phyloP scores from a whole-genome alignment of 805 yeast genomes.

The Yamadazyma takamatsuzukensis region DNA sequence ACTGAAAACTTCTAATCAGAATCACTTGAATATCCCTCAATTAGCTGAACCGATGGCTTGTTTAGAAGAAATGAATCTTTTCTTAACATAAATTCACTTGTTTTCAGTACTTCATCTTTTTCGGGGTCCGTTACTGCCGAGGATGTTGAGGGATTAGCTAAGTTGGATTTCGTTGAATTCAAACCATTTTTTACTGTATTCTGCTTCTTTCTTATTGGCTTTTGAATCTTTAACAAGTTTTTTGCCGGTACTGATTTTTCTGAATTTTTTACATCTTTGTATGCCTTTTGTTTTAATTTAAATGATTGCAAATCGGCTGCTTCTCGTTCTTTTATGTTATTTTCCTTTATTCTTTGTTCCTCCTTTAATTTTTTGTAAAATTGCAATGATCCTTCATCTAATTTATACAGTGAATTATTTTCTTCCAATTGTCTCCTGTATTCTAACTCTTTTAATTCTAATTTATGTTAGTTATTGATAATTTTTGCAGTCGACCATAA shows the following conservation, averaged over 20 bases:
- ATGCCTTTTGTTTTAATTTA: slow-evolving; percentile 5
- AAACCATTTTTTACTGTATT: background rate
- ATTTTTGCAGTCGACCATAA: background rate
- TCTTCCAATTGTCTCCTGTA: slow-evolving; percentile 25
- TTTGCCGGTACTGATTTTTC: background rate
- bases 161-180: too few relatives aligned
- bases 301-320: slow-evolving; percentile 12
- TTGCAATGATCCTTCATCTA: slow-evolving; percentile 32
- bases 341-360: slow-evolving; percentile 17
- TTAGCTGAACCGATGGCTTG: too few relatives aligned
- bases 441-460: slow-evolving; percentile 31
- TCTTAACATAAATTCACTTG: too few relatives aligned
- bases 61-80: too few relatives aligned
- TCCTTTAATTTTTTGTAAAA: slow-evolving; percentile 28
- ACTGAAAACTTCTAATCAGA: too few relatives aligned
- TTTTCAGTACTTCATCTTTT: too few relatives aligned
- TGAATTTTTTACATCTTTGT: slow-evolving; percentile 2
- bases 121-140: too few relatives aligned
- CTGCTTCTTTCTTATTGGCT: background rate
- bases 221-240: background rate
- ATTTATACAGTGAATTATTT: slow-evolving; percentile 38
- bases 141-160: too few relatives aligned
- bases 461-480: slow-evolving; percentile 12
- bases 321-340: slow-evolving; percentile 20
- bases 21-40: slow-evolving; percentile 6